Conservation (phyloP, 2,329 filamentous ascomycete genomes). For the Zasmidium citrigriseum region DNA sequence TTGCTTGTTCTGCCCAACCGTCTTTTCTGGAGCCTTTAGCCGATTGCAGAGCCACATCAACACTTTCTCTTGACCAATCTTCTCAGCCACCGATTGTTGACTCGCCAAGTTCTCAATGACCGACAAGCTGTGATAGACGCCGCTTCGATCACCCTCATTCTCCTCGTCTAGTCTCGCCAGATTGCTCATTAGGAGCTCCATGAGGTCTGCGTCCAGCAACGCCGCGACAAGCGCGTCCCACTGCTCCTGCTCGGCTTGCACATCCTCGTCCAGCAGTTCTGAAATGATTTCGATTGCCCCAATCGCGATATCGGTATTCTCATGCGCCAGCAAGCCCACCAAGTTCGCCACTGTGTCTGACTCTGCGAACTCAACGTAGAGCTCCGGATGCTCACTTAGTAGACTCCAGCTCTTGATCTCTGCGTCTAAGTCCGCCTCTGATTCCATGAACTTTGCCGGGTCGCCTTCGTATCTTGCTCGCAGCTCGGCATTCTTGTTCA, state of each 20-base stretch:
- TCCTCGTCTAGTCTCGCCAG: conserved; percentile 76
- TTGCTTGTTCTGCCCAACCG: conserved; percentile 86
- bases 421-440: conserved; percentile 85
- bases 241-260: conserved; percentile 74
- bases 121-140: conserved; percentile 80
- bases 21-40: conserved; percentile 67
- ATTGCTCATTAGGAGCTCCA: conserved; percentile 75
- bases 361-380: conserved; percentile 79
- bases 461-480: conserved; percentile 81
- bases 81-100: conserved; percentile 66
- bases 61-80: conserved; percentile 70
- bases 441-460: conserved; percentile 77
- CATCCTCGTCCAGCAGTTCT: conserved; percentile 92
- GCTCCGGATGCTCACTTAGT: conserved; percentile 78
- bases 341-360: conserved; percentile 69
- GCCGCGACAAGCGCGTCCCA: conserved; percentile 74
- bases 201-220: conserved; percentile 65
- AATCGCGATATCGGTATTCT: conserved; percentile 96
- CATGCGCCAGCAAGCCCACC: conserved; percentile 82
- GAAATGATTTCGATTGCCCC: conserved; percentile 84
- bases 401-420: conserved; percentile 86
- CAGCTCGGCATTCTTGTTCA: conserved; percentile 86
- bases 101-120: conserved; percentile 87
- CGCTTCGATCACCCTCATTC: conserved; percentile 71
- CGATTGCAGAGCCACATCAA: conserved; percentile 77